Percentiles rank a stretch among this genome's conserved stretches.
phyloP scores from a whole-genome alignment of 2,329 filamentous ascomycete genomes.

The Pseudofabraea citricarpa region DNA sequence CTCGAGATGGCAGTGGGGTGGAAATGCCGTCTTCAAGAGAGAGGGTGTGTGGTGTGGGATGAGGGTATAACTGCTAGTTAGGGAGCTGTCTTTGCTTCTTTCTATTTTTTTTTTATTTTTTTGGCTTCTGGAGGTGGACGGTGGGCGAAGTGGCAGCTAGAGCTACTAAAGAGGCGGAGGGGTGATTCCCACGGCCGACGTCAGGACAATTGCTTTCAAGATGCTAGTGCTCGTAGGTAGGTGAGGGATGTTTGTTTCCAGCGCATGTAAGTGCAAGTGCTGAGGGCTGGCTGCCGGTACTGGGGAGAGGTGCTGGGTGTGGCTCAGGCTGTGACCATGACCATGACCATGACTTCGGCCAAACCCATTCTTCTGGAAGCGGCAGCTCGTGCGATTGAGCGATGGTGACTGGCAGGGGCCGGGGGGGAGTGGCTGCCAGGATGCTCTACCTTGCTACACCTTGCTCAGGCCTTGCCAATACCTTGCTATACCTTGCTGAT shows the following conservation, averaged over 20 bases:
- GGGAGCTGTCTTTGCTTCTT: too few relatives aligned
- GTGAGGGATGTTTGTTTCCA: slow-evolving; percentile 2
- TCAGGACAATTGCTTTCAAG: slow-evolving; percentile 3
- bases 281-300: slow-evolving; percentile 15
- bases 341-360: slow-evolving; percentile 20
- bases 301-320: slow-evolving; percentile 16
- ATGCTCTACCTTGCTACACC: slow-evolving; percentile 8
- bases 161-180: too few relatives aligned
- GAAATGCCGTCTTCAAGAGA: slow-evolving; percentile 22
- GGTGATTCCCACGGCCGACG: neutral
- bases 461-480: too few relatives aligned
- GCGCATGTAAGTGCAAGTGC: slow-evolving; percentile 9
- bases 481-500: slow-evolving; percentile 20
- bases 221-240: slow-evolving; percentile 12
- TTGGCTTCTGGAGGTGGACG: too few relatives aligned
- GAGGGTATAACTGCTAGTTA: too few relatives aligned
- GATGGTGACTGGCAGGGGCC: slow-evolving; percentile 13
- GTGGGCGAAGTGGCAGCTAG: too few relatives aligned
- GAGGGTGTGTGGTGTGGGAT: too few relatives aligned
- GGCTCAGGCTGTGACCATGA: slow-evolving; percentile 26
- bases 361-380: slow-evolving; percentile 27
- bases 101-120: too few relatives aligned
- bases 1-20: slow-evolving; percentile 21
- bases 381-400: slow-evolving; percentile 20
- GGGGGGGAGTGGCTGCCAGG: slow-evolving; percentile 13